A percentile compares a stretch with the other conserved stretches of the same genome.
Evolutionary conservation across 176 grass and related monocot species (phyloP).

Genomic region (Triticum turgidum): DNA sequence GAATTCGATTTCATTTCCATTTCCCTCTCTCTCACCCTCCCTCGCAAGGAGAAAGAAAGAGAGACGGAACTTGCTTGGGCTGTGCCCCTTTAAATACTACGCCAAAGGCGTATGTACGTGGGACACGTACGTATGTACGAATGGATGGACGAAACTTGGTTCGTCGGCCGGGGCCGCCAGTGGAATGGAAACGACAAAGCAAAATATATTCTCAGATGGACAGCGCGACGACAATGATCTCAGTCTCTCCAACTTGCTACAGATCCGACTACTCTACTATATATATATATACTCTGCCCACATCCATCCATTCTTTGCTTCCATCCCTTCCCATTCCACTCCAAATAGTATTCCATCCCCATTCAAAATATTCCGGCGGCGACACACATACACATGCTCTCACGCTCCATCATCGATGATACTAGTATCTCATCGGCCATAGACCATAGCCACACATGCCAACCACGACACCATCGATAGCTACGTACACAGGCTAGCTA

Average conservation of each 20-base stretch:
- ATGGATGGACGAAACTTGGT: neutral
- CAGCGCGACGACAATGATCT: slow-evolving; percentile 34
- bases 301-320: neutral
- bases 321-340: slow-evolving; percentile 22
- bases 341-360: slow-evolving; percentile 1
- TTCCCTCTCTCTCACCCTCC: neutral
- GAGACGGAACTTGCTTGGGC: neutral
- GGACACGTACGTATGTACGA: neutral
- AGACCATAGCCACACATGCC: neutral
- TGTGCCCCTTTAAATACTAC: neutral
- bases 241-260: slow-evolving; percentile 23
- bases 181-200: neutral
- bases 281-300: neutral
- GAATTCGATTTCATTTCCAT: neutral
- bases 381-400: neutral
- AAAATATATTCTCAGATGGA: slow-evolving; percentile 26
- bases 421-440: neutral
- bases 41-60: neutral
- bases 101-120: neutral
- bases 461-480: neutral
- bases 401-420: neutral
- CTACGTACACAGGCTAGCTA: neutral
- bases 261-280: neutral
- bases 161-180: neutral
- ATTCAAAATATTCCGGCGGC: neutral